phyloP scores from a whole-genome alignment of 108 stramenopile genomes.

The Cylindrotheca closterium region DNA sequence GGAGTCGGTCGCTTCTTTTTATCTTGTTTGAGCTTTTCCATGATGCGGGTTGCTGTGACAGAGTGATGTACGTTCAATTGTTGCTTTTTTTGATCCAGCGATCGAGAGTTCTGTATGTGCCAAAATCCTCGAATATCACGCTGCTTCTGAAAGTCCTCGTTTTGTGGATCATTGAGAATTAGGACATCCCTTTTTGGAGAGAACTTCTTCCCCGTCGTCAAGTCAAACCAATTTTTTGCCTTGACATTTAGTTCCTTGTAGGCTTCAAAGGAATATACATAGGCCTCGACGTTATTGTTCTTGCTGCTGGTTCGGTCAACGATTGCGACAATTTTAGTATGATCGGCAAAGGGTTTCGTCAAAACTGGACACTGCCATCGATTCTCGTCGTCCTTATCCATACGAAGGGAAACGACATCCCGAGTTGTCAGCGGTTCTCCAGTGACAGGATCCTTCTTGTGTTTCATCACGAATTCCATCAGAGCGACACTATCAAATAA shows the following conservation, averaged over 20 bases:
- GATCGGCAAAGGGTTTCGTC: conserved; percentile 87
- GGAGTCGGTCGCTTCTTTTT: too few relatives aligned
- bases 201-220: conserved; percentile 73
- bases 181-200: conserved; percentile 69
- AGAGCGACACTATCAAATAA: conserved; percentile 91
- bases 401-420: conserved; percentile 83
- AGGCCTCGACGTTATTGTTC: too few relatives aligned
- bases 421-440: conserved; percentile 51
- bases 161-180: conserved; percentile 73
- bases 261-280: conserved; percentile 85
- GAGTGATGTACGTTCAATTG: conserved; percentile 54
- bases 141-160: conserved; percentile 41
- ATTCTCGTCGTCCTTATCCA: conserved; percentile 85
- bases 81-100: conserved; percentile 3
- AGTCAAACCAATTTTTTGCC: conserved; percentile 69
- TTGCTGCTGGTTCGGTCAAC: conserved; percentile 43
- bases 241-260: conserved; percentile 85
- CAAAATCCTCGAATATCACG: conserved; percentile 77
- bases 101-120: conserved; percentile 55
- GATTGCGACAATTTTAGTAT: conserved; percentile 92
- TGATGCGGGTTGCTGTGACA: conserved; percentile 76
- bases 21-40: conserved; percentile 64
- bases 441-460: conserved; percentile 87
- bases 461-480: conserved; percentile 81
- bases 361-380: conserved; percentile 97